phyloP scores from a whole-genome alignment of 257 asterid genomes.

The Eustoma russellianum region DNA sequence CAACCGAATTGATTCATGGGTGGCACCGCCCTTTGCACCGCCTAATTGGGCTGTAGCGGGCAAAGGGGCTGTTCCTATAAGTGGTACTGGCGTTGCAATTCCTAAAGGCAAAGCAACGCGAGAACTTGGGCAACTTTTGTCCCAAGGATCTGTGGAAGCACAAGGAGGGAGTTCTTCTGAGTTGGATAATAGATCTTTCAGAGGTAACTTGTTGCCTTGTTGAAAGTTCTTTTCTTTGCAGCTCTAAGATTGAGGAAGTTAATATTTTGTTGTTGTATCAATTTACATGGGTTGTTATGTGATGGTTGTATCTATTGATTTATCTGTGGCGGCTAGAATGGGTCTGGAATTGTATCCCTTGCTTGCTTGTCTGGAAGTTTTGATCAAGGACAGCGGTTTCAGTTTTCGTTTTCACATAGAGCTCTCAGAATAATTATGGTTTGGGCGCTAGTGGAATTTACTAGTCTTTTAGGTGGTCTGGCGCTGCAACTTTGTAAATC shows the following conservation, averaged over 20 bases:
- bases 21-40: constrained; percentile 25
- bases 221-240: not conserved
- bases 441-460: no score
- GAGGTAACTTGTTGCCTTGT: constrained; percentile 35
- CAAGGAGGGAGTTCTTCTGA: constrained; percentile 74
- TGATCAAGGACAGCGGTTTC: no score
- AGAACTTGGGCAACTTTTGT: constrained; percentile 23
- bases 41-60: constrained; percentile 20
- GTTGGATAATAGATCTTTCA: constrained; percentile 54
- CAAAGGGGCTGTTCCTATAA: constrained; percentile 14
- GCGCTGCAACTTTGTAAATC: no score
- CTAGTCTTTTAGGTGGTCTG: no score
- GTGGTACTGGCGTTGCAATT: constrained; percentile 29
- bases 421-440: no score
- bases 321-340: no score
- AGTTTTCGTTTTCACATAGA: no score
- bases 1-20: constrained; percentile 32
- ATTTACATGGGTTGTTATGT: not conserved
- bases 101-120: constrained; percentile 42
- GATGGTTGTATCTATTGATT: not conserved
- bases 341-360: no score
- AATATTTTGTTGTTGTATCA: no score
- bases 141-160: constrained; percentile 63
- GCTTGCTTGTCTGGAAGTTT: no score
- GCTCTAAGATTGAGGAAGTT: not conserved